Conservation (phyloP, 2,329 filamentous ascomycete genomes). For the Fusarium citri region DNA sequence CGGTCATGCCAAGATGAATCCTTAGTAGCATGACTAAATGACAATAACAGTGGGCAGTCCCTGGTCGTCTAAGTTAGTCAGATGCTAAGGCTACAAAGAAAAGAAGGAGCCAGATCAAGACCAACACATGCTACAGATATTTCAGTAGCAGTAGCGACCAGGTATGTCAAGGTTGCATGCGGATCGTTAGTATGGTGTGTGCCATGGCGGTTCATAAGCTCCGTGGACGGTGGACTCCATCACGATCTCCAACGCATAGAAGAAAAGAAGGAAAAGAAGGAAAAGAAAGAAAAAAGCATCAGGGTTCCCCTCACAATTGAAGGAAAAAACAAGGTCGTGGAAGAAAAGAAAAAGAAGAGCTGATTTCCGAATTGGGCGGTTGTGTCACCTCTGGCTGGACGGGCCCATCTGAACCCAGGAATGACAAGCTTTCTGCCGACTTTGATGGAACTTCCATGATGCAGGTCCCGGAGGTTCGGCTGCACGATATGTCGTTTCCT, state of each 20-base stretch:
- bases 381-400: conserved; percentile 43
- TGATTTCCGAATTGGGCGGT: conserved; percentile 47
- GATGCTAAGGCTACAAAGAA: neutral
- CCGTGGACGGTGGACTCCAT: conserved; percentile 7
- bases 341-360: conserved; percentile 20
- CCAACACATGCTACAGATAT: neutral
- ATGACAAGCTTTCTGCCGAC: conserved; percentile 44
- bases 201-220: conserved; percentile 21
- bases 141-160: neutral
- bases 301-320: conserved; percentile 26
- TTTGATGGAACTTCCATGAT: conserved; percentile 34
- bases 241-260: conserved; percentile 23
- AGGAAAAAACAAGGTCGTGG: conserved; percentile 1
- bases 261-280: neutral
- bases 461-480: conserved; percentile 45
- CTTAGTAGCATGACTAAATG: conserved; percentile 8
- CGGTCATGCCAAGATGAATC: neutral
- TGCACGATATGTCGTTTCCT: conserved; percentile 50
- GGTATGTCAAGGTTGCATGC: neutral
- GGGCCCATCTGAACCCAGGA: conserved; percentile 10
- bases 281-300: neutral
- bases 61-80: neutral
- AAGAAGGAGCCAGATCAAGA: neutral
- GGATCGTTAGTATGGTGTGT: conserved; percentile 7
- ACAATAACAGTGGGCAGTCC: neutral